Evolutionary conservation across 192 early-diverging fungal genomes (phyloP).

Genomic region (Coemansia sp.): DNA sequence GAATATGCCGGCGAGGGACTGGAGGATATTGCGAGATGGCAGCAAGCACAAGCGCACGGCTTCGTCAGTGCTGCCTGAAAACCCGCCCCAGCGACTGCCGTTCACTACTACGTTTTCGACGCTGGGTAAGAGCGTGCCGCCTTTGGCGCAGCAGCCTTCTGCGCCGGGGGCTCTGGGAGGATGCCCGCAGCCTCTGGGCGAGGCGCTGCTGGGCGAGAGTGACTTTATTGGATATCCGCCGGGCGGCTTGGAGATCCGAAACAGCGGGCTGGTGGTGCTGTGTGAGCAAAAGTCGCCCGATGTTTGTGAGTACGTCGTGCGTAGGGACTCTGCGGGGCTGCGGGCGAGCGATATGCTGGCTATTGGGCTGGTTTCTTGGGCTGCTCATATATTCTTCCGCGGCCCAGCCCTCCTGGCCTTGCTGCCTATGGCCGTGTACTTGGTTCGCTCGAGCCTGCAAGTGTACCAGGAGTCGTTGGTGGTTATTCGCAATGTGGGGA

Average conservation of each 20-base stretch:
- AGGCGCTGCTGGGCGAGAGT: neutral
- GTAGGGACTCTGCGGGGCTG: conserved; percentile 24
- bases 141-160: neutral
- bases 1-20: conserved; percentile 17
- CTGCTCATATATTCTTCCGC: conserved; percentile 45
- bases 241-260: conserved; percentile 36
- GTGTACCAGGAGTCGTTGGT: conserved; percentile 47
- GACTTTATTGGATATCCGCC: conserved; percentile 51
- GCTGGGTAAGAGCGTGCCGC: neutral
- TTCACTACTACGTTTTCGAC: conserved; percentile 20
- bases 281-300: conserved; percentile 51
- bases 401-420: conserved; percentile 28
- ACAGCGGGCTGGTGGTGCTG: conserved; percentile 27
- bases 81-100: conserved; percentile 18
- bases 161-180: neutral
- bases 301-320: conserved; percentile 39
- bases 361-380: conserved; percentile 45
- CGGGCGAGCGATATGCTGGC: conserved; percentile 35
- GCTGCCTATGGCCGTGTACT: conserved; percentile 33
- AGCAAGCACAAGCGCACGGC: conserved; percentile 46
- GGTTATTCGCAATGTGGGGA: conserved; percentile 46
- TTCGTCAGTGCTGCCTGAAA: conserved; percentile 23
- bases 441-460: conserved; percentile 26
- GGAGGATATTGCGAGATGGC: conserved; percentile 25
- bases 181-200: neutral